Percentiles rank a stretch among this genome's conserved stretches.
phyloP scores from a whole-genome alignment of 108 stramenopile species.

The Cyclotella baltica region DNA sequence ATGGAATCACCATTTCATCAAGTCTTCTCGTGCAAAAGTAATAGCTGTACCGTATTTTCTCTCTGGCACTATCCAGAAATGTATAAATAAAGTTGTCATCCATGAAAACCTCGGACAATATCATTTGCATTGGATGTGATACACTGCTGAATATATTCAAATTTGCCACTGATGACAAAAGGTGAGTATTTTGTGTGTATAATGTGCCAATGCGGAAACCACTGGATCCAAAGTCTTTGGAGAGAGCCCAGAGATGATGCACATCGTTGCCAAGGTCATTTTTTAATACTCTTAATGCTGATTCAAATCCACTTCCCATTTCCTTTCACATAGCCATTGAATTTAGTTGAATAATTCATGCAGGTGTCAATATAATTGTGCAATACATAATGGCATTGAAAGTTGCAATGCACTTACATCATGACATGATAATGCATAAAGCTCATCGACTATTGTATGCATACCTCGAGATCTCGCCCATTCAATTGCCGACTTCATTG shows the following conservation, averaged over 20 bases:
- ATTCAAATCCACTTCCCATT: conserved; percentile 59
- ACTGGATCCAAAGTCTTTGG: conserved; percentile 92
- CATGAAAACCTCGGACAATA: conserved; percentile 75
- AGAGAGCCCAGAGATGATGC: conserved; percentile 90
- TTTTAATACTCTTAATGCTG: conserved; percentile 64
- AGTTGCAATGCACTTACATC: conserved; percentile 12
- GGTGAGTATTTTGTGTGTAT: conserved; percentile 82
- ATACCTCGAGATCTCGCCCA: conserved; percentile 81
- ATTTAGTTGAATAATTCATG: no score
- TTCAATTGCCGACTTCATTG: conserved; percentile 55
- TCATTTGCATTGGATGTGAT: conserved; percentile 84
- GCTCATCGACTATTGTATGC: conserved; percentile 90
- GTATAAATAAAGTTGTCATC: conserved; percentile 83
- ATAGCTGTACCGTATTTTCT: conserved; percentile 63
- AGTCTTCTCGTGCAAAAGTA: conserved; percentile 66
- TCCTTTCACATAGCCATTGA: no score
- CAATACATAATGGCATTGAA: no score
- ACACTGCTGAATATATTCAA: conserved; percentile 81
- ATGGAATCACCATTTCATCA: conserved; percentile 87
- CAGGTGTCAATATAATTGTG: background rate
- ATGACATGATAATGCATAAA: conserved; percentile 83
- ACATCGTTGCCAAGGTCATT: conserved; percentile 83
- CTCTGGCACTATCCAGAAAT: conserved; percentile 70
- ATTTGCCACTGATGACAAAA: conserved; percentile 69
- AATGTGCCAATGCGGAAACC: conserved; percentile 88